These are phyloP conservation scores for Mucor saturninus DNA, from an alignment of 371 early-diverging fungal genomes.

Conservation along the genomic window DNA sequence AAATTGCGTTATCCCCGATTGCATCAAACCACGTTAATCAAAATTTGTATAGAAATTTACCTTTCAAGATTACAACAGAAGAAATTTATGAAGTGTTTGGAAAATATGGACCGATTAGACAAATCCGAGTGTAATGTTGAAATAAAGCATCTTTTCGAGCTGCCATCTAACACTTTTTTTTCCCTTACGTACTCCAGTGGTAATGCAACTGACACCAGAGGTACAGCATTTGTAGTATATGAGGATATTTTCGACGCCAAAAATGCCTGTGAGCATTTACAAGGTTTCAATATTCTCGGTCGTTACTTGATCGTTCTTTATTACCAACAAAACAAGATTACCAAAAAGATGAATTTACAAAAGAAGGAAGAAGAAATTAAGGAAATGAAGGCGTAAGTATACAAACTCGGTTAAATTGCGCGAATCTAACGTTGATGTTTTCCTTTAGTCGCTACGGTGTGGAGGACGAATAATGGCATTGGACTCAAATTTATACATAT, in stretches of 20 bases:
- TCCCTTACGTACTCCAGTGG: conserved; percentile 54
- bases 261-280: conserved; percentile 93
- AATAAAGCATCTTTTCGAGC: too few species aligned
- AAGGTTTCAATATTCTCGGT: conserved; percentile 95
- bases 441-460: conserved; percentile 48
- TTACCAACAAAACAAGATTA: conserved; percentile 82
- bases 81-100: conserved; percentile 98
- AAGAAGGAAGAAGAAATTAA: conserved; percentile 86
- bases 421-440: neutral
- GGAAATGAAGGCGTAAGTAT: conserved; percentile 76
- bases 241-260: conserved; percentile 98
- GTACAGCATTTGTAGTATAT: conserved; percentile 96
- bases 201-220: conserved; percentile 83
- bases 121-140: conserved; percentile 78
- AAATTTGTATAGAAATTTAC: conserved; percentile 74
- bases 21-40: neutral
- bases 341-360: conserved; percentile 83
- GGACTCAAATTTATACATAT: neutral
- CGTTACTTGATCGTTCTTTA: conserved; percentile 95
- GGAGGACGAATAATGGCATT: conserved; percentile 31
- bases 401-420: neutral
- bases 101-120: conserved; percentile 95
- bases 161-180: too few species aligned
- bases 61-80: conserved; percentile 93
- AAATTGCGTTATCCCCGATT: conserved; percentile 9